Evolutionary conservation across 345 rosid genomes (phyloP).

Genomic region (Jatropha curcas): DNA sequence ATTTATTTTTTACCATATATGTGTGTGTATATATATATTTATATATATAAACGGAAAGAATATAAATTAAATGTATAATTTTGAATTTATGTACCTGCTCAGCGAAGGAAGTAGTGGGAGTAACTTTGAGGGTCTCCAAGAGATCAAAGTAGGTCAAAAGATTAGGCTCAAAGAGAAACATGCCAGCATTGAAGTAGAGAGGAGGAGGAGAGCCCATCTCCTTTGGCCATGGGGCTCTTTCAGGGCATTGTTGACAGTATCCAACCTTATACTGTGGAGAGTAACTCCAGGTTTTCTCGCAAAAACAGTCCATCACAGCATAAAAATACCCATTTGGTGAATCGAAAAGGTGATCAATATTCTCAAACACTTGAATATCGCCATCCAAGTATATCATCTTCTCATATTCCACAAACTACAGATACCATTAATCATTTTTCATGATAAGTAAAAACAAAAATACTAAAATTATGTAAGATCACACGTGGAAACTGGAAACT

Average conservation of each 20-base stretch:
- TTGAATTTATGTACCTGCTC: too few relatives aligned
- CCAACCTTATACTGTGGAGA: slow-evolving; percentile 60
- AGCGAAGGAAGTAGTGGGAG: slow-evolving; percentile 70
- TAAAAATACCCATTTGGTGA: slow-evolving; percentile 58
- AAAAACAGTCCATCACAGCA: slow-evolving; percentile 81
- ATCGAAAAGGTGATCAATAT: slow-evolving; percentile 72
- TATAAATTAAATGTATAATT: too few relatives aligned
- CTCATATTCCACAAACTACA: slow-evolving; percentile 63
- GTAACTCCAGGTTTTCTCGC: slow-evolving; percentile 72
- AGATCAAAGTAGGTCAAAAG: slow-evolving; percentile 48
- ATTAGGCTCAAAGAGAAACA: slow-evolving; percentile 73
- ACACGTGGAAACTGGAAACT: not conserved
- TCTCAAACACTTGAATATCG: slow-evolving; percentile 78
- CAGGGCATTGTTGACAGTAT: slow-evolving; percentile 82
- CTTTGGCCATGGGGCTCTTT: slow-evolving; percentile 58
- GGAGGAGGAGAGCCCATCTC: slow-evolving; percentile 66
- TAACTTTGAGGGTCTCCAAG: slow-evolving; percentile 45
- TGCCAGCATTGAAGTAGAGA: slow-evolving; percentile 78
- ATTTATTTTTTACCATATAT: too few relatives aligned
- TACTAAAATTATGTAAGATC: slow-evolving; percentile 7
- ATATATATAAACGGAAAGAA: not conserved
- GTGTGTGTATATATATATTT: too few relatives aligned
- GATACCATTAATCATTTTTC: too few relatives aligned
- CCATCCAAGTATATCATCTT: slow-evolving; percentile 88
- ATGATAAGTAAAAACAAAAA: too few relatives aligned